Evolutionary conservation across 2,329 filamentous ascomycete genomes (phyloP).

Genomic region (Falciphora oryzae): DNA sequence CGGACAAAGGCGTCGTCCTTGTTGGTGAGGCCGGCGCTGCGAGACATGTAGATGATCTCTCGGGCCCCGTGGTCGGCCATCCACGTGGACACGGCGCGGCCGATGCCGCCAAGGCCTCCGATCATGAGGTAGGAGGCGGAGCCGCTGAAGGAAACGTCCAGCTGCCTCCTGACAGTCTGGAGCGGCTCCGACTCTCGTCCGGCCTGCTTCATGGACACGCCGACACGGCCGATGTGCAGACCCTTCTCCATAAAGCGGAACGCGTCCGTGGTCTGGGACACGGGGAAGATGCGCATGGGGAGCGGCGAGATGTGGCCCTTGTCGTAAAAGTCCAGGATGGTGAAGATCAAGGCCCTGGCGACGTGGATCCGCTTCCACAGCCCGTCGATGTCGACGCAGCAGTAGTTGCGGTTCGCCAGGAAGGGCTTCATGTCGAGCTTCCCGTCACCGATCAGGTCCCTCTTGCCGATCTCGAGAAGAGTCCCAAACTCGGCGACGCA

Average conservation of each 20-base stretch:
- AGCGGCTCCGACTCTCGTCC: no score
- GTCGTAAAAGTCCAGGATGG: no score
- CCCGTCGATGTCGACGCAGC: slow-evolving; percentile 10
- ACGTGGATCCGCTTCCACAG: no score
- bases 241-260: slow-evolving; percentile 38
- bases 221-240: slow-evolving; percentile 28
- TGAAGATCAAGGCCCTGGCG: no score
- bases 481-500: slow-evolving; percentile 25
- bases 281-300: slow-evolving; percentile 29
- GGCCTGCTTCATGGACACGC: no score
- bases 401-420: slow-evolving; percentile 15
- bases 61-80: slow-evolving; percentile 25
- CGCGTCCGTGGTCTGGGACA: slow-evolving; percentile 31
- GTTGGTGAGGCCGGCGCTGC: slow-evolving; percentile 16
- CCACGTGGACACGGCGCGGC: slow-evolving; percentile 20
- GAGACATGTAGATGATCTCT: slow-evolving; percentile 25
- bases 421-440: slow-evolving; percentile 31
- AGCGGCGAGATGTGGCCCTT: not conserved
- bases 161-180: slow-evolving; percentile 20
- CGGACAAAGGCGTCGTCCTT: not conserved
- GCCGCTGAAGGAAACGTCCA: no score
- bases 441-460: slow-evolving; percentile 24
- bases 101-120: slow-evolving; percentile 29
- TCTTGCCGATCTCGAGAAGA: slow-evolving; percentile 27
- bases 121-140: slow-evolving; percentile 18